phyloP scores from a whole-genome alignment of 805 yeast genomes.

The Teunomyces stri region DNA sequence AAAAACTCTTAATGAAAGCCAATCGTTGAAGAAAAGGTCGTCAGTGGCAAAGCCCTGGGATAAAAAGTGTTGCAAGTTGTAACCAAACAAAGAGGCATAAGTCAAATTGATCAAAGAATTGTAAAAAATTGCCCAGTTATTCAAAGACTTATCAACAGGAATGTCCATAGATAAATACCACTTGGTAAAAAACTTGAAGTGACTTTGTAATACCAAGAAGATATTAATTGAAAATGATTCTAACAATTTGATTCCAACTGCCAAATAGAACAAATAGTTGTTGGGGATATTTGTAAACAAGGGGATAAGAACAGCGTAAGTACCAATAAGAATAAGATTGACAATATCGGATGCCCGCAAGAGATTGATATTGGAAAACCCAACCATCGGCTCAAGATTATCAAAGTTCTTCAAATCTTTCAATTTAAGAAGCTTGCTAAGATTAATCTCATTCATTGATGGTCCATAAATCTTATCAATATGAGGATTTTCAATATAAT shows the following conservation, averaged over 20 bases:
- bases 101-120: conserved; percentile 50
- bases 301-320: conserved; percentile 45
- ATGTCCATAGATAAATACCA: conserved; percentile 62
- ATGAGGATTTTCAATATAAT: conserved; percentile 80
- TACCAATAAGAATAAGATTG: conserved; percentile 41
- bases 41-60: conserved; percentile 11
- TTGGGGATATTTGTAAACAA: conserved; percentile 27
- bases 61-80: conserved; percentile 29
- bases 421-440: conserved; percentile 41
- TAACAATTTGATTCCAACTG: conserved; percentile 46
- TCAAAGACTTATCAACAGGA: conserved; percentile 61
- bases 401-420: conserved; percentile 46
- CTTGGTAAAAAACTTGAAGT: conserved; percentile 60
- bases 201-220: conserved; percentile 58
- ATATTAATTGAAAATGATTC: conserved; percentile 51
- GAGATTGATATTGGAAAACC: conserved; percentile 60
- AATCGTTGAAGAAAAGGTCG: conserved; percentile 28
- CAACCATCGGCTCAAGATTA: conserved; percentile 51
- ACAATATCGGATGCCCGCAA: conserved; percentile 64
- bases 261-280: conserved; percentile 35
- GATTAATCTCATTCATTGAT: conserved; percentile 35
- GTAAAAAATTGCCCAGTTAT: conserved; percentile 71
- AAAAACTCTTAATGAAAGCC: conserved; percentile 53
- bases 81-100: conserved; percentile 50
- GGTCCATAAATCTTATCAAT: conserved; percentile 75